Conservation (phyloP, 2,329 filamentous ascomycete genomes). For the Colletotrichum somersetense region DNA sequence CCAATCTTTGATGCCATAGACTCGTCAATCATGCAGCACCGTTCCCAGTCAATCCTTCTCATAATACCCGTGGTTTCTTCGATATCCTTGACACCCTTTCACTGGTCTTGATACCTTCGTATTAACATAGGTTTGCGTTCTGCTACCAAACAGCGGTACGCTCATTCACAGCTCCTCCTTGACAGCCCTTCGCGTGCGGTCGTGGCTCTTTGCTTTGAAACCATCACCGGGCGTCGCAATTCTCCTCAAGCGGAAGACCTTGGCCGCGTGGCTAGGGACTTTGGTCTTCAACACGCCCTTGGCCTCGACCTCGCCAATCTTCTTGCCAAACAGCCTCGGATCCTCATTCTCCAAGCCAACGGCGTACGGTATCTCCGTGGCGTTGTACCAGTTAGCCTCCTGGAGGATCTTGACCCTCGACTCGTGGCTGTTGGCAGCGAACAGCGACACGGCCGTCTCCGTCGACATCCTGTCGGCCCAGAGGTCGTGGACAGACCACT, state of each 20-base stretch:
- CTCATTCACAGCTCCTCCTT: constrained; percentile 42
- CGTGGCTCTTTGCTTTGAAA: constrained; percentile 43
- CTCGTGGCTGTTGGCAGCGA: constrained; percentile 31
- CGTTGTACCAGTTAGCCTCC: constrained; percentile 43
- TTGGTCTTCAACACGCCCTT: constrained; percentile 35
- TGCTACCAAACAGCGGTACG: no score
- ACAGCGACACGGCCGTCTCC: constrained; percentile 35
- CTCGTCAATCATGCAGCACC: no score
- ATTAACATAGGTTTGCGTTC: neutral
- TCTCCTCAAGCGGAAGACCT: constrained; percentile 42
- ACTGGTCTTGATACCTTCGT: neutral
- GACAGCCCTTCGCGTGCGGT: constrained; percentile 38
- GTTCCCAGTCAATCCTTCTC: no score
- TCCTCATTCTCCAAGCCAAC: constrained; percentile 42
- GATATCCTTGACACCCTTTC: neutral
- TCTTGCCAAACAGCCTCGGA: constrained; percentile 43
- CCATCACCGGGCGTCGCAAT: constrained; percentile 41
- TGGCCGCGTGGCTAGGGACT: constrained; percentile 43
- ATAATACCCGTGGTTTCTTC: neutral
- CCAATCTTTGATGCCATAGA: neutral
- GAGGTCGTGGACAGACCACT: constrained; percentile 44
- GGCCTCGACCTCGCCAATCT: constrained; percentile 41
- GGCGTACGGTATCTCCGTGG: constrained; percentile 42
- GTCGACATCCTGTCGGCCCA: constrained; percentile 44
- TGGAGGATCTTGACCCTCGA: constrained; percentile 26